phyloP scores from a whole-genome alignment of 306 rosid genomes.

The Prunus salicina region DNA sequence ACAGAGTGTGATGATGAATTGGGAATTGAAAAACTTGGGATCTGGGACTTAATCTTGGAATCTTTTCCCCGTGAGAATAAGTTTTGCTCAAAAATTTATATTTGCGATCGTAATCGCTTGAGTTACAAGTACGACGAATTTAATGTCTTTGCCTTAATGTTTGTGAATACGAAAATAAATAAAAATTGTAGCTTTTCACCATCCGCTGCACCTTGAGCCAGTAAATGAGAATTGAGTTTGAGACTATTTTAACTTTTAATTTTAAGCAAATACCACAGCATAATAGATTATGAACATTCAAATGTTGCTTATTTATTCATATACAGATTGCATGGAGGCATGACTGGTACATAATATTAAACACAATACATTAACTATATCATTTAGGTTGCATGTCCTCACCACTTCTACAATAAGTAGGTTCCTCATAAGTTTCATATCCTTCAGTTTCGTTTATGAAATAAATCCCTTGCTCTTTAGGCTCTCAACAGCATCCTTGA shows the following conservation, averaged over 20 bases:
- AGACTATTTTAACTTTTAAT: too few species aligned
- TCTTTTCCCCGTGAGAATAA: neutral
- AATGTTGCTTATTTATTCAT: neutral
- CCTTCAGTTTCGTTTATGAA: slow-evolving; percentile 32
- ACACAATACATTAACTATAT: neutral
- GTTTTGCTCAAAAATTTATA: neutral
- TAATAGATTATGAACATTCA: neutral
- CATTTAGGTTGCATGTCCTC: slow-evolving; percentile 5
- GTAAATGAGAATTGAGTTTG: too few species aligned
- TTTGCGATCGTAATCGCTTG: too few species aligned
- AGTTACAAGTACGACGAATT: too few species aligned
- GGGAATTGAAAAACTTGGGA: neutral
- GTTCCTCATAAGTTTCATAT: neutral
- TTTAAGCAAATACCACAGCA: too few species aligned
- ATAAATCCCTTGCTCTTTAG: slow-evolving; percentile 68
- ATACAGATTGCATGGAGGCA: neutral
- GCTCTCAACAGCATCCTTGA: slow-evolving; percentile 80
- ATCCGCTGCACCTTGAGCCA: too few species aligned
- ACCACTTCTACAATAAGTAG: neutral
- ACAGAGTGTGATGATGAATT: neutral
- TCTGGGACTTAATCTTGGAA: neutral
- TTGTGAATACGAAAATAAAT: too few species aligned
- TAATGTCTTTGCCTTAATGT: too few species aligned
- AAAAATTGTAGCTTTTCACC: too few species aligned
- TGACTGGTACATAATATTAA: neutral